Conservation (phyloP, 495 filamentous ascomycete genomes). For the Neurospora sp. region DNA sequence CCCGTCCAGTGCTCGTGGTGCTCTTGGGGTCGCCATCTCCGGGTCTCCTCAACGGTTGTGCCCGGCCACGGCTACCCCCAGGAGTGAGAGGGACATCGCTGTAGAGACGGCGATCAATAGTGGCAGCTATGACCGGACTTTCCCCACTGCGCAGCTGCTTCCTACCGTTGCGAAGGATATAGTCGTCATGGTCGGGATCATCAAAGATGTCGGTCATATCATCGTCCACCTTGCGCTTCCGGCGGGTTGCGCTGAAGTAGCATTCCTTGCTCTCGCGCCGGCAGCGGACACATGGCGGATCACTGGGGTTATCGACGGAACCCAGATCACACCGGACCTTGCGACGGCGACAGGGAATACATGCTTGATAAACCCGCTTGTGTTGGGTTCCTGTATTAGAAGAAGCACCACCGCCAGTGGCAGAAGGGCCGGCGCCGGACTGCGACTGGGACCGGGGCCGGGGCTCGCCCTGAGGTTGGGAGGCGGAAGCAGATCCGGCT, state of each 20-base stretch:
- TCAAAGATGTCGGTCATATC: constrained; percentile 37
- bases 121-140: constrained; percentile 20
- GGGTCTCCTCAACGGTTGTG: constrained; percentile 47
- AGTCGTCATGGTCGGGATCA: constrained; percentile 43
- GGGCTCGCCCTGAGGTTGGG: neutral
- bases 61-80: constrained; percentile 47
- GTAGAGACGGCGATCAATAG: constrained; percentile 31
- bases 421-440: neutral
- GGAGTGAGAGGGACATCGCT: constrained; percentile 50
- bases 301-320: constrained; percentile 86
- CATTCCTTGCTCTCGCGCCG: constrained; percentile 89
- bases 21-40: constrained; percentile 19
- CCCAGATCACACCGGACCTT: constrained; percentile 93
- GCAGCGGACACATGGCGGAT: constrained; percentile 90
- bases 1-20: constrained; percentile 10
- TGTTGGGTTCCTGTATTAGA: constrained; percentile 35
- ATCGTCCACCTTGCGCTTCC: constrained; percentile 76
- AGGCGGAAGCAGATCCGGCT: constrained; percentile 4
- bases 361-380: constrained; percentile 73
- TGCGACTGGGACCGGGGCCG: neutral
- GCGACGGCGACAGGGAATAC: constrained; percentile 81
- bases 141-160: constrained; percentile 36
- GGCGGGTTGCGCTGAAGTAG: constrained; percentile 89
- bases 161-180: constrained; percentile 44
- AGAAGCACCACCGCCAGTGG: constrained; percentile 4